Evolutionary conservation across 176 grass and related monocot genomes (phyloP).

Genomic region (Microstegium vimineum): DNA sequence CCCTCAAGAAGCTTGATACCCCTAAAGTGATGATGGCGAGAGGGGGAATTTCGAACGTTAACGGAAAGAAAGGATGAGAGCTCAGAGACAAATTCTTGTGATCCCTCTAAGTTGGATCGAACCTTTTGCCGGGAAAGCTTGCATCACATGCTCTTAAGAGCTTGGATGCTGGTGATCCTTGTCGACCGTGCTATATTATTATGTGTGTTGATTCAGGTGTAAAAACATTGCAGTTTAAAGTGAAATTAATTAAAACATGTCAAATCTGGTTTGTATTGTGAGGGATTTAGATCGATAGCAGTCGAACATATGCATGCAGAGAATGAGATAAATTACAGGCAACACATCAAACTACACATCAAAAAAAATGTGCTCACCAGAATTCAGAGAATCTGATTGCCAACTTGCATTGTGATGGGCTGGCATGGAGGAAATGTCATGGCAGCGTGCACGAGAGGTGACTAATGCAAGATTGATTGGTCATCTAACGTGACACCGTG

Average conservation of each 20-base stretch:
- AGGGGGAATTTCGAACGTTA: slow-evolving; percentile 32
- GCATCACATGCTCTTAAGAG: not conserved
- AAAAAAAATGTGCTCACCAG: not conserved
- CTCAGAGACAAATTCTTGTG: slow-evolving; percentile 40
- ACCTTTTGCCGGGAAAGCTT: not conserved
- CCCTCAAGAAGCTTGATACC: slow-evolving; percentile 32
- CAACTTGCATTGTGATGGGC: slow-evolving; percentile 4
- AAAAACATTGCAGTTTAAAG: not conserved
- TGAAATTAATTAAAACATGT: not conserved
- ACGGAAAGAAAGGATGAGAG: slow-evolving; percentile 57
- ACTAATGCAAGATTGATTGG: slow-evolving; percentile 2
- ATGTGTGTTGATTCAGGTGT: not conserved
- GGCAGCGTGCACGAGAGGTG: slow-evolving; percentile 12
- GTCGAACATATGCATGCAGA: not conserved
- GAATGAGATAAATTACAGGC: slow-evolving; percentile 24
- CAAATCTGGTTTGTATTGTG: not conserved
- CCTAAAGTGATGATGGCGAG: slow-evolving; percentile 25
- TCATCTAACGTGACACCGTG: slow-evolving; percentile 34
- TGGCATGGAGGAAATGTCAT: slow-evolving; percentile 23
- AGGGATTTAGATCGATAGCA: slow-evolving; percentile 4
- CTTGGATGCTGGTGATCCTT: slow-evolving; percentile 14
- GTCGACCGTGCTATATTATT: not conserved
- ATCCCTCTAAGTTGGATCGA: slow-evolving; percentile 31
- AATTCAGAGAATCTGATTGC: slow-evolving; percentile 27
- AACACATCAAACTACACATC: slow-evolving; percentile 14